A percentile compares a stretch with the other conserved stretches of the same genome.
Evolutionary conservation across 306 rosid genomes (phyloP).

Genomic region (Quercus ilex): DNA sequence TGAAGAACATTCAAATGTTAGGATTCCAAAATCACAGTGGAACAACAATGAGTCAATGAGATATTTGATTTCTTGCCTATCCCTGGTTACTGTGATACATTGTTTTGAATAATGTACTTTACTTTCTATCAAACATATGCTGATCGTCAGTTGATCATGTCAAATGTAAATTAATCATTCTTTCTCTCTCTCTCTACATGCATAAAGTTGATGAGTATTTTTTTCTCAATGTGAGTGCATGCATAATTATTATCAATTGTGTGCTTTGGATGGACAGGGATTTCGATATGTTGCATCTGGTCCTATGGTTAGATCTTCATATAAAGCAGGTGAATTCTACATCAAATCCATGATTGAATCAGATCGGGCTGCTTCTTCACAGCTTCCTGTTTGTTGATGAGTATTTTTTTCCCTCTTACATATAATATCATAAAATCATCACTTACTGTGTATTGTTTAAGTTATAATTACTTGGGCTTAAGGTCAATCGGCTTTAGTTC

Average conservation of each 20-base stretch:
- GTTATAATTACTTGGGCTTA: slow-evolving; percentile 1
- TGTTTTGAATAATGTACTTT: neutral
- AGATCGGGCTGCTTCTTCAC: slow-evolving; percentile 64
- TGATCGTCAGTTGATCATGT: slow-evolving; percentile 22
- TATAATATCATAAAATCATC: neutral
- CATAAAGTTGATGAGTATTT: neutral
- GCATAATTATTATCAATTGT: neutral
- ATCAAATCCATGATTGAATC: slow-evolving; percentile 94
- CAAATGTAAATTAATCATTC: neutral
- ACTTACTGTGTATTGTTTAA: neutral
- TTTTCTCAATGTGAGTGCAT: neutral
- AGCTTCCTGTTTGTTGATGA: slow-evolving; percentile 40
- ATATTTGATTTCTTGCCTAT: neutral
- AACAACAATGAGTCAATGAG: neutral
- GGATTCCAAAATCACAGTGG: no score
- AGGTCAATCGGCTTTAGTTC: slow-evolving; percentile 1
- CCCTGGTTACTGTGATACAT: neutral
- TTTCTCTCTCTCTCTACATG: neutral
- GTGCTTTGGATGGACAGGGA: slow-evolving; percentile 53
- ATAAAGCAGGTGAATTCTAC: slow-evolving; percentile 90
- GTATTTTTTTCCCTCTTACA: neutral
- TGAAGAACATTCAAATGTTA: no score
- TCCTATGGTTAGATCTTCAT: slow-evolving; percentile 93
- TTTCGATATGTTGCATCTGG: slow-evolving; percentile 92
- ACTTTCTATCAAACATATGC: neutral